A percentile compares a stretch with the other conserved stretches of the same genome.
Evolutionary conservation across 2,329 filamentous ascomycete species (phyloP).

Genomic region (Amesomyces nigricolor): DNA sequence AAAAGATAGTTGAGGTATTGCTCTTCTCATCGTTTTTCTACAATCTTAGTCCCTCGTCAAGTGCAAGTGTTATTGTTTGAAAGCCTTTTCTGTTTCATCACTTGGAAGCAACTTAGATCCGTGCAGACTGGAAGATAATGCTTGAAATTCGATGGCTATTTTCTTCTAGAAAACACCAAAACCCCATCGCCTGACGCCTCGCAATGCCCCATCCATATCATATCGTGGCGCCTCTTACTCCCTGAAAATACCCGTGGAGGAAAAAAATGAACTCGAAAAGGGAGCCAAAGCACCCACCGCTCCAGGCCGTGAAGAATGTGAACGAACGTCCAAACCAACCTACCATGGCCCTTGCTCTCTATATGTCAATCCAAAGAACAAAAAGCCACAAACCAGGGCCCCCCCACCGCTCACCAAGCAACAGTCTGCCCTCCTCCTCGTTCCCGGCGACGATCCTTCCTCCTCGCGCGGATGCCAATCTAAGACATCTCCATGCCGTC

Average conservation of each 20-base stretch:
- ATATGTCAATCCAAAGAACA: background rate
- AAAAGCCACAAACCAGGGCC: background rate
- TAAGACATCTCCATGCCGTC: conserved; percentile 56
- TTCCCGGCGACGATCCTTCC: background rate
- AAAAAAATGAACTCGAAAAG: background rate
- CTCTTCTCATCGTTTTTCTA: too few species aligned
- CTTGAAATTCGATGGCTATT: background rate
- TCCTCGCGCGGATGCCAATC: conserved; percentile 8
- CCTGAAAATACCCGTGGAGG: background rate
- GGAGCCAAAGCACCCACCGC: background rate
- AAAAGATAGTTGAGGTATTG: too few species aligned
- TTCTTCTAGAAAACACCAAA: background rate
- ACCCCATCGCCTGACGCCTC: conserved; percentile 10
- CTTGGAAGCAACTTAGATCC: too few species aligned
- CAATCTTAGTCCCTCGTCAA: too few species aligned
- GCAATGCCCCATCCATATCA: conserved; percentile 11
- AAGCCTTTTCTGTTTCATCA: too few species aligned
- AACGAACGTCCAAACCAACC: background rate
- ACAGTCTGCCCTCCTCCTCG: background rate
- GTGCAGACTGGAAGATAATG: too few species aligned
- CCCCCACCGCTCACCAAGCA: background rate
- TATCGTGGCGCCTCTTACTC: background rate
- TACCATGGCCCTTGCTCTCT: too few species aligned
- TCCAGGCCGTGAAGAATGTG: background rate
- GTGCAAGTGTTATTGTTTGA: too few species aligned